Conservation (phyloP, 169 alveolate species). For the Miamiensis avidus region DNA sequence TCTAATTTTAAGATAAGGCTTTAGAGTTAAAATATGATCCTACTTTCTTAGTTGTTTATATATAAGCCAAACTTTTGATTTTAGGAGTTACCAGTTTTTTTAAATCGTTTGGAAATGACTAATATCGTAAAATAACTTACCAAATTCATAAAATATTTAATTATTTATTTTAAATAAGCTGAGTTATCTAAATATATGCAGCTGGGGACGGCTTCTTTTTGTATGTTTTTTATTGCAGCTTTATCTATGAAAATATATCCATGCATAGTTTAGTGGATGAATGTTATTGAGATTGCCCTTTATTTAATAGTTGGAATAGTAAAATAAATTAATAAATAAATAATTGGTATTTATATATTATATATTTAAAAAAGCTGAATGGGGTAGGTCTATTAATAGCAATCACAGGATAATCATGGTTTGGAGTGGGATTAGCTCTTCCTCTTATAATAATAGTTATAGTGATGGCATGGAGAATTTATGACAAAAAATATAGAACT, state of each 20-base stretch:
- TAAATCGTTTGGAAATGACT: background rate
- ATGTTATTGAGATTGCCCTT: background rate
- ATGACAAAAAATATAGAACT: too few species aligned
- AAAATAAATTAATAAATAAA: background rate
- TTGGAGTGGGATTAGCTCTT: too few species aligned
- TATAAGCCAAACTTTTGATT: conserved; percentile 18
- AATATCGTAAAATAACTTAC: background rate
- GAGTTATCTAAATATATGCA: background rate
- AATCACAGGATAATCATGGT: too few species aligned
- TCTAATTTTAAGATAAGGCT: conserved; percentile 12
- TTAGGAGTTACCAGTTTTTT: conserved; percentile 18
- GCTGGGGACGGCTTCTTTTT: background rate
- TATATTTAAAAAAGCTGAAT: too few species aligned
- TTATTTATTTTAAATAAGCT: background rate
- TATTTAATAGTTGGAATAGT: background rate
- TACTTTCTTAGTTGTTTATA: conserved; percentile 14
- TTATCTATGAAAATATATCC: conserved; percentile 1
- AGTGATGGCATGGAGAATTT: too few species aligned
- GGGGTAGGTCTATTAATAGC: too few species aligned
- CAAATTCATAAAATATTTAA: background rate
- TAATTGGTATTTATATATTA: too few species aligned
- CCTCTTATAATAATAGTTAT: too few species aligned
- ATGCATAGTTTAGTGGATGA: conserved; percentile 8
- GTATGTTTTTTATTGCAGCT: background rate
- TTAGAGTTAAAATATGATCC: conserved; percentile 30